phyloP scores from a whole-genome alignment of 2,329 filamentous ascomycete species.

The Fusarium nurragi region DNA sequence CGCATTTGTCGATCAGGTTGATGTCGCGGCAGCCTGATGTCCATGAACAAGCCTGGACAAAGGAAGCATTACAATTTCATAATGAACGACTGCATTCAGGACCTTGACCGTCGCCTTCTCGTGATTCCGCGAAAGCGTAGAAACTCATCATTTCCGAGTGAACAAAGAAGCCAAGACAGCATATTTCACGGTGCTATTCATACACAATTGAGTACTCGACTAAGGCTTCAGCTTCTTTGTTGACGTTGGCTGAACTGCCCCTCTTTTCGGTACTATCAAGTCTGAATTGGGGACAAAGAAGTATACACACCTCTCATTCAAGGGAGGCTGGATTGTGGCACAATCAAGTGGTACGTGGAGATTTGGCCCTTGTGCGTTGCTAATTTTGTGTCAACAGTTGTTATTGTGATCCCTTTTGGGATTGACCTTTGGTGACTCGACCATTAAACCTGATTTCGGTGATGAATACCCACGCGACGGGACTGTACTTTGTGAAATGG shows the following conservation, averaged over 20 bases:
- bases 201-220: background rate
- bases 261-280: slow-evolving; percentile 11
- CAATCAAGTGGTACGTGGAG: background rate
- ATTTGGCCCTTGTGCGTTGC: slow-evolving; percentile 1
- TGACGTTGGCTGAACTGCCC: background rate
- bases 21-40: background rate
- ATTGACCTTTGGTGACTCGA: background rate
- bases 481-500: background rate
- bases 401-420: slow-evolving; percentile 33
- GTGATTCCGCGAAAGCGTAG: slow-evolving; percentile 6
- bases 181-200: background rate
- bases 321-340: background rate
- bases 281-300: slow-evolving; percentile 22
- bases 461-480: background rate
- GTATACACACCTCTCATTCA: background rate
- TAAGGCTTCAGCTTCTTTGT: slow-evolving; percentile 23
- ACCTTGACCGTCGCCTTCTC: background rate
- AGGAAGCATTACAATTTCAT: slow-evolving; percentile 10
- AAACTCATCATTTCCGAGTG: background rate
- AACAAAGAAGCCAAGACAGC: slow-evolving; percentile 13
- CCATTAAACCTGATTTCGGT: background rate
- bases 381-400: slow-evolving; percentile 23
- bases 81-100: slow-evolving; percentile 17
- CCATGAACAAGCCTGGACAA: slow-evolving; percentile 1
- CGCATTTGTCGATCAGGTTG: background rate